Evolutionary conservation across 2,329 filamentous ascomycete genomes (phyloP).

Genomic region (Neoscytalidium dimidiatum): DNA sequence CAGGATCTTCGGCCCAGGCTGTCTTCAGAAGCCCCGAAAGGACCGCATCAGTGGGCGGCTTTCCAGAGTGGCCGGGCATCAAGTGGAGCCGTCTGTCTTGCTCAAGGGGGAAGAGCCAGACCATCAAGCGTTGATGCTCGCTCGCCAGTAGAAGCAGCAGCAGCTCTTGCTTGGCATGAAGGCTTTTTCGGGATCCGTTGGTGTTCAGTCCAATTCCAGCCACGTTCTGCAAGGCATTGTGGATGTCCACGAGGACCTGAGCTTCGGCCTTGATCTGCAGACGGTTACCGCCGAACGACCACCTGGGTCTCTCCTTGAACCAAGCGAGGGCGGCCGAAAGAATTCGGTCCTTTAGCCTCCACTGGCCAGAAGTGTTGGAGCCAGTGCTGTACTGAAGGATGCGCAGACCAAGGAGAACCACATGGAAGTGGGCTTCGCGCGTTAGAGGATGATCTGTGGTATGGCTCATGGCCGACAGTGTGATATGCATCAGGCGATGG

Average conservation of each 20-base stretch:
- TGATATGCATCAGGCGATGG: constrained; percentile 75
- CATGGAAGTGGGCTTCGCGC: constrained; percentile 87
- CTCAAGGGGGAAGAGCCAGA: constrained; percentile 85
- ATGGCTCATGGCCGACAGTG: constrained; percentile 71
- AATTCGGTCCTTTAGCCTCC: constrained; percentile 85
- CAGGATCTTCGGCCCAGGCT: constrained; percentile 84
- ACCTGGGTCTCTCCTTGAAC: constrained; percentile 67
- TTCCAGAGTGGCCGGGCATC: constrained; percentile 45
- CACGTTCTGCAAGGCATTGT: constrained; percentile 65
- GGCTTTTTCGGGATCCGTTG: constrained; percentile 59
- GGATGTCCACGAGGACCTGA: constrained; percentile 75
- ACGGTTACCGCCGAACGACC: constrained; percentile 94
- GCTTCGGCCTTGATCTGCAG: constrained; percentile 93
- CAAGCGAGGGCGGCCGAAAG: constrained; percentile 83
- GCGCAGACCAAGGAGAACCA: constrained; percentile 78
- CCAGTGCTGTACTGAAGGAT: constrained; percentile 72
- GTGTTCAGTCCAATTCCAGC: constrained; percentile 56
- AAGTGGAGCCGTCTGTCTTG: constrained; percentile 59
- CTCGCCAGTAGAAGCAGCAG: constrained; percentile 78
- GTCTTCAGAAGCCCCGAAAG: constrained; percentile 69
- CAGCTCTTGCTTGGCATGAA: constrained; percentile 81
- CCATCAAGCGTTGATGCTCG: constrained; percentile 78
- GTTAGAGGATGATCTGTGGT: constrained; percentile 81
- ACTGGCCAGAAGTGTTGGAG: constrained; percentile 66
- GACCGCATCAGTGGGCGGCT: constrained; percentile 46